These are phyloP conservation scores for Thalia dealbata DNA, from an alignment of 176 grass and related monocot genomes.

Conservation along the genomic window DNA sequence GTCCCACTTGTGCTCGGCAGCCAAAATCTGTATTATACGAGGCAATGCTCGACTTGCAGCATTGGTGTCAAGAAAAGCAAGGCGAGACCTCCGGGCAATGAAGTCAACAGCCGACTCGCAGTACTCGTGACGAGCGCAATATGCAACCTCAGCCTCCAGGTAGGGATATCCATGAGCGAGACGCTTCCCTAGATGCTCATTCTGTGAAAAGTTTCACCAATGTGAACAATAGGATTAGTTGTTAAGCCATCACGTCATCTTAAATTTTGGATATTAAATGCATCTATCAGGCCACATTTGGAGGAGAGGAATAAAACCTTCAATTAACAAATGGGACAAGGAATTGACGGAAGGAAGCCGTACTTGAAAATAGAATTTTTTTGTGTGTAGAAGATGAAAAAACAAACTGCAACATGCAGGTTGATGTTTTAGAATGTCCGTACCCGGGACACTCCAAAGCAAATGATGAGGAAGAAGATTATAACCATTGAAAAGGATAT, in stretches of 20 bases:
- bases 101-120: conserved; percentile 82
- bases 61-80: conserved; percentile 91
- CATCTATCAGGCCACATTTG: too few species aligned
- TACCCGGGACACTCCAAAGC: not conserved
- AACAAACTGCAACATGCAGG: not conserved
- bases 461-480: not conserved
- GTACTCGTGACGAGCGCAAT: conserved; percentile 80
- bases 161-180: conserved; percentile 82
- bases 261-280: too few species aligned
- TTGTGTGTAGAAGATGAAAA: too few species aligned
- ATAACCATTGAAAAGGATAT: not conserved
- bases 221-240: not conserved
- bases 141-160: conserved; percentile 95
- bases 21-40: conserved; percentile 61
- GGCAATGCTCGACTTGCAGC: conserved; percentile 64
- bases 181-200: conserved; percentile 75
- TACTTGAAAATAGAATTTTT: too few species aligned
- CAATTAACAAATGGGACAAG: too few species aligned
- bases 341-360: too few species aligned
- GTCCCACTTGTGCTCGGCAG: conserved; percentile 76
- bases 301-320: too few species aligned
- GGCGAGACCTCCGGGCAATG: conserved; percentile 68
- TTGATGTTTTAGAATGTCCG: not conserved
- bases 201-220: conserved; percentile 29
- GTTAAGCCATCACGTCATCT: too few species aligned